Conservation (phyloP, 805 yeast species). For the Komagataella ulmi region DNA sequence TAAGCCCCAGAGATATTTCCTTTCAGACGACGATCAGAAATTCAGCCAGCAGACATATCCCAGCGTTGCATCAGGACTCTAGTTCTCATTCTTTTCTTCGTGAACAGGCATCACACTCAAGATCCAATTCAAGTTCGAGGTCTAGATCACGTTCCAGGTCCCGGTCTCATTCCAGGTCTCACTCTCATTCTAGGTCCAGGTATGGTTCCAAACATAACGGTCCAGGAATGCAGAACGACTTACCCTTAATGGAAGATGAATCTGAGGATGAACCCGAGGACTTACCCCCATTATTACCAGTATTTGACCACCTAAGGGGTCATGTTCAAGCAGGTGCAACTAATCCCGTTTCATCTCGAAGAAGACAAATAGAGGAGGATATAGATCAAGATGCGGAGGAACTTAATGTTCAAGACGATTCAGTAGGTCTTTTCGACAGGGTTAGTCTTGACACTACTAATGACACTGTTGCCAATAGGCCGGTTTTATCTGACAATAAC, state of each 20-base stretch:
- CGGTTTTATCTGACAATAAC: not conserved
- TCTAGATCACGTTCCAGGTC: not conserved
- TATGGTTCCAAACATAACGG: not conserved
- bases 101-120: not conserved
- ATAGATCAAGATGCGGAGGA: not conserved
- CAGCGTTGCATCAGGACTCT: not conserved
- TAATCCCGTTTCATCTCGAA: not conserved
- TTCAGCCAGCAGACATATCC: not conserved
- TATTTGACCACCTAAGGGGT: not conserved
- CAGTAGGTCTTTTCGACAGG: not conserved
- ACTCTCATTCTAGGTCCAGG: not conserved
- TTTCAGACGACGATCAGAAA: not conserved
- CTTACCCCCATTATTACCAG: not conserved
- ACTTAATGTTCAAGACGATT: not conserved
- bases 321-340: not conserved
- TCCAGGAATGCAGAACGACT: not conserved
- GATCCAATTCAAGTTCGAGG: not conserved
- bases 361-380: not conserved
- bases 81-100: not conserved
- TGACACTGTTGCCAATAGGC: not conserved
- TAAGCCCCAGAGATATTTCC: not conserved
- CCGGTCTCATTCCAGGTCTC: not conserved
- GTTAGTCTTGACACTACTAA: not conserved
- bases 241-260: not conserved
- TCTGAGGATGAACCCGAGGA: not conserved